A percentile compares a stretch with the other conserved stretches of the same genome.
Conservation (phyloP, 2,329 filamentous ascomycete genomes). For the Fusarium circinatum region DNA sequence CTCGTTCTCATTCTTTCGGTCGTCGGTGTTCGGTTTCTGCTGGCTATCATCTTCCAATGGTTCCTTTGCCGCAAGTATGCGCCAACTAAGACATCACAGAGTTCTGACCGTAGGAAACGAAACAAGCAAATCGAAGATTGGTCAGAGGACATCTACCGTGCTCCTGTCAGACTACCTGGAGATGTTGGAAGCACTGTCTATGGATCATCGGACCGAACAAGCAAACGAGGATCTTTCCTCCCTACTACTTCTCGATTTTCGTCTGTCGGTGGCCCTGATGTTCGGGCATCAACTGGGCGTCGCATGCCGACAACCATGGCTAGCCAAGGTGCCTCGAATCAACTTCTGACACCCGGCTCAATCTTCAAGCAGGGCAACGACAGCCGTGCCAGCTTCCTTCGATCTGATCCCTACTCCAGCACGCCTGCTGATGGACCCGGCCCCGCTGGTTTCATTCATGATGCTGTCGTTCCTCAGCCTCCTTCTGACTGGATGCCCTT, state of each 20-base stretch:
- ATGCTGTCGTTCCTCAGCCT: conserved; percentile 93
- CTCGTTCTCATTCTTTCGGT: conserved; percentile 92
- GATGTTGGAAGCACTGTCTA: conserved; percentile 75
- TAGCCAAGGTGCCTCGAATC: conserved; percentile 81
- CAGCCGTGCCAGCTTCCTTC: conserved; percentile 73
- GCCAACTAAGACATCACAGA: conserved; percentile 85
- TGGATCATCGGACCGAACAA: conserved; percentile 70
- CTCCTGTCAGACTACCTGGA: conserved; percentile 82
- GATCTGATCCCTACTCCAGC: conserved; percentile 64
- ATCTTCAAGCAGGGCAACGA: conserved; percentile 77
- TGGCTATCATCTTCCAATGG: conserved; percentile 95
- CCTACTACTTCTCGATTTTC: conserved; percentile 96
- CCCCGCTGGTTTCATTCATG: conserved; percentile 94
- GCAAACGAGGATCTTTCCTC: conserved; percentile 88
- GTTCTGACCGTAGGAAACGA: conserved; percentile 82
- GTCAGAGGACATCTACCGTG: conserved; percentile 96
- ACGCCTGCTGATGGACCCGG: conserved; percentile 76
- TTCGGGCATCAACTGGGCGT: conserved; percentile 57
- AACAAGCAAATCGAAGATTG: conserved; percentile 97
- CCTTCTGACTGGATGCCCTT: conserved; percentile 98
- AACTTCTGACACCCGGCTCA: conserved; percentile 74
- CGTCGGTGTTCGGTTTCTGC: conserved; percentile 84
- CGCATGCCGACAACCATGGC: conserved; percentile 90
- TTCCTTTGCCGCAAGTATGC: conserved; percentile 89
- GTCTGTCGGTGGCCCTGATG: conserved; percentile 82